Evolutionary conservation across 495 filamentous ascomycete genomes (phyloP).

Genomic region (Aspergillus panamensis): DNA sequence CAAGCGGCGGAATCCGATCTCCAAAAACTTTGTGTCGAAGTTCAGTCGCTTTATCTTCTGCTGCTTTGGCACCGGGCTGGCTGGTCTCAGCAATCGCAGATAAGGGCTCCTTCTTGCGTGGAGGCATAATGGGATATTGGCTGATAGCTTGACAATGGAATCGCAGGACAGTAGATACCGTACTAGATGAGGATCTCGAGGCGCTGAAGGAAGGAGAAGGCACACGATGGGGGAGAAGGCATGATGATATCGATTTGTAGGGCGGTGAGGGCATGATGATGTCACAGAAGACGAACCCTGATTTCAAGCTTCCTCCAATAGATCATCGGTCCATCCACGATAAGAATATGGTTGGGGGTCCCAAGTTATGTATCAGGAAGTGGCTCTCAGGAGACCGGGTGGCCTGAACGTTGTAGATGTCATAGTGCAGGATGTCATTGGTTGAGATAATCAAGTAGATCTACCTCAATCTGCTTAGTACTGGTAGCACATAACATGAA

Average conservation of each 20-base stretch:
- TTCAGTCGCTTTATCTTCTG: conserved; percentile 1
- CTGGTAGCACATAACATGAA: too few species aligned
- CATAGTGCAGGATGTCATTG: too few species aligned
- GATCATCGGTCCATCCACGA: background rate
- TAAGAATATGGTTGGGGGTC: too few species aligned
- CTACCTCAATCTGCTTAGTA: too few species aligned
- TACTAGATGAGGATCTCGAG: background rate
- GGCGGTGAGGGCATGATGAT: conserved; percentile 39
- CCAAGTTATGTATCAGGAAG: too few species aligned
- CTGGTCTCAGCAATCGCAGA: conserved; percentile 8
- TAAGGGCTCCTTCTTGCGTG: conserved; percentile 22
- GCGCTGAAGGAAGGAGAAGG: conserved; percentile 4
- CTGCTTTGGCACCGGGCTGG: conserved; percentile 6
- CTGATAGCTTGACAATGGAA: background rate
- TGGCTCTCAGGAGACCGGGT: too few species aligned
- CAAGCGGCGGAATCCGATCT: conserved; percentile 39
- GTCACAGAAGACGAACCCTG: conserved; percentile 21
- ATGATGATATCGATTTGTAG: conserved; percentile 9
- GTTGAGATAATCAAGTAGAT: too few species aligned
- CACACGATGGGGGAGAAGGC: conserved; percentile 11
- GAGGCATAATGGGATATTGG: conserved; percentile 13
- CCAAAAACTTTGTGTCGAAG: conserved; percentile 14
- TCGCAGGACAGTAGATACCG: background rate
- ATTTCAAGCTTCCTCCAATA: background rate
- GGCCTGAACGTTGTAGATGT: too few species aligned